Evolutionary conservation across 768 basidiomycete species (phyloP), one percentile per base, ranked within the genome.

Genomic region (Suillus sp.): DNA sequence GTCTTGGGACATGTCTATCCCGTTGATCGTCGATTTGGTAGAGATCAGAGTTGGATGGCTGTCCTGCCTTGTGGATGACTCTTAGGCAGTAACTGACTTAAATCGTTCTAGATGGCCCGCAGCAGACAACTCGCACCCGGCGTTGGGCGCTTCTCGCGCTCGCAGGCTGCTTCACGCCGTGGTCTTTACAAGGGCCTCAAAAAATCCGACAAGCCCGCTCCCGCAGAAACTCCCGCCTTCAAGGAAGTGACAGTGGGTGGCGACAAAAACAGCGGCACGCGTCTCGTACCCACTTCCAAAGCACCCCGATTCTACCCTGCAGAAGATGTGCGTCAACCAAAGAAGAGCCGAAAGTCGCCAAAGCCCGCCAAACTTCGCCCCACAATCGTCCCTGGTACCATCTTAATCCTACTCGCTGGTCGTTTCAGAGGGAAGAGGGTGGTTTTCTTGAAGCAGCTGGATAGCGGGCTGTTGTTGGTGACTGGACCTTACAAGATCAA

Each of bases 341-440:
- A 96, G 86, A 90, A 91, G 80, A 90, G 86, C 78, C 91, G 96
- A 75, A 98, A 98, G 83, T 81, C 87, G 53, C 84, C 86, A 70
- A 89, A 90, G 78, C 84, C 91, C 69, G 76, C 94, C 65, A 81
- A 83, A 66, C 87, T 98, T 67, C 94, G 96, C 72, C 76, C 87
- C 61, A 85, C 91, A 70, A 97, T 99, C 82, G 91, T 89, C 65
- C 93, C 95, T 65, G 97, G 97, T 67, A 90, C 95, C 75, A 85
- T 99, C 74, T 83, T 99, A 69, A 98, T 99, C 79, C 83, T 99
- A 70, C 88, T 99, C 71, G 96, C 97, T 65, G 97, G 97, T 73
- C 92, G 95, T 74, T 99, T 93, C 92, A 84, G 93, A 69, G 96
- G 96, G 67, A 99, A 99, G 88, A 89, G 97, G 61, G 97, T 99